phyloP scores from a whole-genome alignment of 495 filamentous ascomycete genomes.

The Poronia punctata region DNA sequence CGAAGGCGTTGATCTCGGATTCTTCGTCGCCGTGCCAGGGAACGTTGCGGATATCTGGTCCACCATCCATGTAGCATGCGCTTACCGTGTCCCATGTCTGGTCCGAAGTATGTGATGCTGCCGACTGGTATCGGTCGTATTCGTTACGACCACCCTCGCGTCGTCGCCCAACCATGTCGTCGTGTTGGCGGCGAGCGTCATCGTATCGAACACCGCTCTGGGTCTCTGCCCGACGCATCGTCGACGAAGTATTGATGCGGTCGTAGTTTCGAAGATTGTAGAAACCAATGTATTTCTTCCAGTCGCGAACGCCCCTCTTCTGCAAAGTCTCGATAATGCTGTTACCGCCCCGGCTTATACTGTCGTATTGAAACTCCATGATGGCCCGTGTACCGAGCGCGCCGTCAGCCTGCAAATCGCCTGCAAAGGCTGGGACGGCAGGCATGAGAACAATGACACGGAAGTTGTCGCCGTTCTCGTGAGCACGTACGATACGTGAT shows the following conservation, averaged over 20 bases:
- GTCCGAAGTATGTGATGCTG: slow-evolving; percentile 45
- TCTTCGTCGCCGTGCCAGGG: slow-evolving; percentile 73
- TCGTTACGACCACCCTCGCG: slow-evolving; percentile 23
- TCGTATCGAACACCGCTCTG: slow-evolving; percentile 68
- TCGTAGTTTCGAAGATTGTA: slow-evolving; percentile 95
- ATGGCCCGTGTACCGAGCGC: slow-evolving; percentile 84
- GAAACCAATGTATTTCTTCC: slow-evolving; percentile 79
- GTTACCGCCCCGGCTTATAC: slow-evolving; percentile 78
- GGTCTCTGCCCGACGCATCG: slow-evolving; percentile 58
- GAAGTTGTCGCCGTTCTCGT: slow-evolving; percentile 63
- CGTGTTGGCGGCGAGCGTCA: slow-evolving; percentile 58
- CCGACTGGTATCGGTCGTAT: slow-evolving; percentile 59
- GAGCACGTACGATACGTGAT: slow-evolving; percentile 76
- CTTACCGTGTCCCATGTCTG: slow-evolving; percentile 70
- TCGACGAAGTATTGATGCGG: slow-evolving; percentile 66
- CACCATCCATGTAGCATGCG: slow-evolving; percentile 78
- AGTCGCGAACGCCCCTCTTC: slow-evolving; percentile 60
- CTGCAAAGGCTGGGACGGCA: slow-evolving; percentile 83
- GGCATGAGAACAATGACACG: slow-evolving; percentile 85
- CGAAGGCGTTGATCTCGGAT: slow-evolving; percentile 79
- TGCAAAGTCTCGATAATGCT: slow-evolving; percentile 77
- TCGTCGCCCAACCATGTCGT: slow-evolving; percentile 34
- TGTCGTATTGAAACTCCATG: slow-evolving; percentile 92
- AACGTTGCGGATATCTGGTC: slow-evolving; percentile 64
- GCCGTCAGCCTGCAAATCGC: slow-evolving; percentile 72